phyloP scores from a whole-genome alignment of 306 rosid genomes.

The Vachellia collinsii region DNA sequence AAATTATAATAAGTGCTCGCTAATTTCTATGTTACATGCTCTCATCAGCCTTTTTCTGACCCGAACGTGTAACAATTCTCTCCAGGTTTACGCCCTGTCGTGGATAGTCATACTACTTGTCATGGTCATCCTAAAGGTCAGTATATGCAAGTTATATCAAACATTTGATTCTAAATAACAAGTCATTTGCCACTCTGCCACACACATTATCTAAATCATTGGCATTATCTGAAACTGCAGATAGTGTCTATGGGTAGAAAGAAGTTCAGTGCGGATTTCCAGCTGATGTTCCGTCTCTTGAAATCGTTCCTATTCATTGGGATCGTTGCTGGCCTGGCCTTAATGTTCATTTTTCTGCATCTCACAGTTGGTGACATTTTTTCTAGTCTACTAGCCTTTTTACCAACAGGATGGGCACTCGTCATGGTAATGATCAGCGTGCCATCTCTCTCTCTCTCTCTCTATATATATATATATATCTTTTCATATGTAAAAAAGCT shows the following conservation, averaged over 20 bases:
- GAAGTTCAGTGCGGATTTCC: constrained; percentile 96
- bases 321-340: constrained; percentile 49
- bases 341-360: constrained; percentile 56
- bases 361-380: constrained; percentile 80
- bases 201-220: constrained; percentile 30
- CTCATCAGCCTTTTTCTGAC: constrained; percentile 29
- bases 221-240: constrained; percentile 58
- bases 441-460: too few species aligned
- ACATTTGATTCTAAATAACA: constrained; percentile 21
- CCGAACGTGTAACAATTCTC: constrained; percentile 2
- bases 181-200: constrained; percentile 8
- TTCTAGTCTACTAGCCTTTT: constrained; percentile 78
- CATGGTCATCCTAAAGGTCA: constrained; percentile 80
- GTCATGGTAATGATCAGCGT: constrained; percentile 54
- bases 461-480: too few species aligned
- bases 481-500: too few species aligned
- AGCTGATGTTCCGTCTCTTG: constrained; percentile 93
- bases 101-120: constrained; percentile 89
- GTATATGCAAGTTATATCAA: constrained; percentile 33
- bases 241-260: constrained; percentile 87
- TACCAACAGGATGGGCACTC: constrained; percentile 98
- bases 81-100: constrained; percentile 88
- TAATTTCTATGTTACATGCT: constrained; percentile 22
- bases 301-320: constrained; percentile 77
- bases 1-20: constrained; percentile 32